Evolutionary conservation across 129 eudicot genomes (phyloP).

Genomic region (Artemisia argyi): DNA sequence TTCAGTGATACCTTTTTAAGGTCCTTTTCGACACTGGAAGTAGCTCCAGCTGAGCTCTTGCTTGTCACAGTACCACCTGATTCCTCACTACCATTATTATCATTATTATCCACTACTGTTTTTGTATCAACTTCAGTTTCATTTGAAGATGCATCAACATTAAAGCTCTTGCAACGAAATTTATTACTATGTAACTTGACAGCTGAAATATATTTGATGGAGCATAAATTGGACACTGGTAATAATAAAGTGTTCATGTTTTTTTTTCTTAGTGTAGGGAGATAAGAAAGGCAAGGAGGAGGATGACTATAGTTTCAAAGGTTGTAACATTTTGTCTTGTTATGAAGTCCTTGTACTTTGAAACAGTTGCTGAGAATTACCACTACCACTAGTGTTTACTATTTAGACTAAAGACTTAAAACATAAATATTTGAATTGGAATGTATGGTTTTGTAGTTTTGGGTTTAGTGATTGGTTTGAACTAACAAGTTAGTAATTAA

Average conservation of each 20-base stretch:
- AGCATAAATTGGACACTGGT: constrained; percentile 34
- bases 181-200: constrained; percentile 8
- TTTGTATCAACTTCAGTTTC: constrained; percentile 38
- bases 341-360: neutral
- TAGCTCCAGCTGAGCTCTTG: constrained; percentile 22
- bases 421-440: no score
- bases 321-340: neutral
- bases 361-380: constrained; percentile 5
- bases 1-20: constrained; percentile 57
- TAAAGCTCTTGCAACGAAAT: constrained; percentile 17
- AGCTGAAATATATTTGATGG: constrained; percentile 18
- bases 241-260: constrained; percentile 56
- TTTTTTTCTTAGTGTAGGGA: constrained; percentile 23
- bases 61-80: constrained; percentile 22
- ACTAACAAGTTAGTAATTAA: no score
- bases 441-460: no score
- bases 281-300: constrained; percentile 22
- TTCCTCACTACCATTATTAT: constrained; percentile 25
- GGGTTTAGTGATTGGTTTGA: no score
- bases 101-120: constrained; percentile 31
- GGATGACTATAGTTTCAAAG: constrained; percentile 10
- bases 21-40: constrained; percentile 55
- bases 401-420: no score
- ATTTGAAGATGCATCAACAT: constrained; percentile 41
- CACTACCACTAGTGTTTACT: no score